These are phyloP conservation scores for Dactylellina cionopaga DNA, from an alignment of 2,329 filamentous ascomycete genomes.

Conservation along the genomic window DNA sequence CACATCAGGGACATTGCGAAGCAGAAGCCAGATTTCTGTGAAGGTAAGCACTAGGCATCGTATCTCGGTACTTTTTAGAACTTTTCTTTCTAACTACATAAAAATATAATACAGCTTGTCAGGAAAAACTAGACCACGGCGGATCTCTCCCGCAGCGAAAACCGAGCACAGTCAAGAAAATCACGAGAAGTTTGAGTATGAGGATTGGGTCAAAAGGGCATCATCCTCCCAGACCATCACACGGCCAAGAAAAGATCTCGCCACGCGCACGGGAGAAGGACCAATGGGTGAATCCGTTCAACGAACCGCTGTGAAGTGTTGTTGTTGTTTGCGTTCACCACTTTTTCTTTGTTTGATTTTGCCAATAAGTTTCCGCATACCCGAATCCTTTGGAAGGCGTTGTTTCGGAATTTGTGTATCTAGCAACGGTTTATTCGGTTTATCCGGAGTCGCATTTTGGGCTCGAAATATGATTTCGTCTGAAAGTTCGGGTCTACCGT, in stretches of 20 bases:
- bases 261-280: conserved; percentile 2
- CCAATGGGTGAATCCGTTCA: conserved; percentile 35
- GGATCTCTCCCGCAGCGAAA: conserved; percentile 11
- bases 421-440: too few species aligned
- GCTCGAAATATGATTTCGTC: background rate
- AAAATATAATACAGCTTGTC: conserved; percentile 16
- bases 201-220: background rate
- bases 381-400: background rate
- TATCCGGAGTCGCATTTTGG: too few species aligned
- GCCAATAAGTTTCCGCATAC: background rate
- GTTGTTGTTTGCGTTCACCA: too few species aligned
- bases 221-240: background rate
- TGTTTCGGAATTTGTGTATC: background rate
- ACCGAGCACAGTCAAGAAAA: conserved; percentile 31
- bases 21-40: conserved; percentile 11
- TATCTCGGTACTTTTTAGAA: background rate
- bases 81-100: background rate
- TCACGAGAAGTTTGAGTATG: conserved; percentile 33
- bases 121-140: conserved; percentile 33
- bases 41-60: conserved; percentile 1
- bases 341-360: background rate
- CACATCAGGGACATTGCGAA: conserved; percentile 40
- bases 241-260: conserved; percentile 11
- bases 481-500: background rate
- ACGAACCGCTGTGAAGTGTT: conserved; percentile 24